Conservation (phyloP, 352 stramenopile genomes). For the Aphanomyces euteiches region DNA sequence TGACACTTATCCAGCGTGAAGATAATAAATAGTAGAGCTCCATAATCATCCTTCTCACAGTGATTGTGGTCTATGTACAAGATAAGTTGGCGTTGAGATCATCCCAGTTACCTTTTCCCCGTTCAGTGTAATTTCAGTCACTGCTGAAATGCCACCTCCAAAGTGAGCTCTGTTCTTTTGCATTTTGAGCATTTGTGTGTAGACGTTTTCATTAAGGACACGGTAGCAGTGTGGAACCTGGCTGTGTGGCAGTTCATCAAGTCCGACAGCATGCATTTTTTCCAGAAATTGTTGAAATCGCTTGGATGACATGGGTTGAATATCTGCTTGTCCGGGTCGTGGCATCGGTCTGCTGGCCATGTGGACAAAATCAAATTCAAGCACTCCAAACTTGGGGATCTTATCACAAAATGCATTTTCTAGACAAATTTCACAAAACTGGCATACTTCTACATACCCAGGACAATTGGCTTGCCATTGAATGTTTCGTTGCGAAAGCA, state of each 20-base stretch:
- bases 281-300: constrained; percentile 63
- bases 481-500: constrained; percentile 74
- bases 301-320: constrained; percentile 50
- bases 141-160: neutral
- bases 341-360: constrained; percentile 33
- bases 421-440: neutral
- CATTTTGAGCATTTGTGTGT: constrained; percentile 90
- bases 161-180: constrained; percentile 31
- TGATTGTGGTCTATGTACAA: constrained; percentile 36
- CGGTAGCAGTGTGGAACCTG: constrained; percentile 20
- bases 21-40: constrained; percentile 69
- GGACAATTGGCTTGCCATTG: constrained; percentile 52
- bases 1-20: constrained; percentile 61
- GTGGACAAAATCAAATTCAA: constrained; percentile 77
- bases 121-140: constrained; percentile 5
- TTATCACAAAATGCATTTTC: constrained; percentile 51
- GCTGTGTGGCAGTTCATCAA: constrained; percentile 8
- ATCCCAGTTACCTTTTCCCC: constrained; percentile 16
- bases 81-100: neutral
- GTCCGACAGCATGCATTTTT: constrained; percentile 29
- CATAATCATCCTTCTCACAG: constrained; percentile 54
- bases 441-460: constrained; percentile 37
- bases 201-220: constrained; percentile 83
- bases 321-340: constrained; percentile 29
- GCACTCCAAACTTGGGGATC: constrained; percentile 60